Evolutionary conservation across 1,284 basidiomycete species (phyloP).

Genomic region (Apiotrichum veenhuisii): DNA sequence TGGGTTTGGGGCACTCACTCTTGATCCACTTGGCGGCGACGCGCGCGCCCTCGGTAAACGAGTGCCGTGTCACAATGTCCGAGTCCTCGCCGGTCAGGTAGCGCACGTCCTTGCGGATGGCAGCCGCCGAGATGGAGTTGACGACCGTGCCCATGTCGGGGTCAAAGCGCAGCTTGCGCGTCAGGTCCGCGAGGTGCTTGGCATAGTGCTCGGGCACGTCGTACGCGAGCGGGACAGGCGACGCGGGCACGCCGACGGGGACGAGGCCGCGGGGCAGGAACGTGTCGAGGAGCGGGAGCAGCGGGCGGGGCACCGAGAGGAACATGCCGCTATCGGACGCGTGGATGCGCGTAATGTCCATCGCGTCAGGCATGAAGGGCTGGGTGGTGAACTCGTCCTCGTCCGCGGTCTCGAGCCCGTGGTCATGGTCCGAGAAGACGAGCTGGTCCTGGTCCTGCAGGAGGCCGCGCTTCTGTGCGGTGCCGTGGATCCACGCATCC

Average conservation of each 20-base stretch:
- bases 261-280: slow-evolving; percentile 43
- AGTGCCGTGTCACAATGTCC: slow-evolving; percentile 66
- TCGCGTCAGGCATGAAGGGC: no score
- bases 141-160: slow-evolving; percentile 16
- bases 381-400: no score
- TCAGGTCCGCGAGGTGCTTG: slow-evolving; percentile 43
- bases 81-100: slow-evolving; percentile 72
- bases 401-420: slow-evolving; percentile 2
- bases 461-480: background rate
- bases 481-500: background rate
- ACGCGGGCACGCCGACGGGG: slow-evolving; percentile 37
- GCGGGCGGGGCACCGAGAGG: slow-evolving; percentile 30
- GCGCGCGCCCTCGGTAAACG: slow-evolving; percentile 65
- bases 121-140: slow-evolving; percentile 30
- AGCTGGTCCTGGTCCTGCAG: background rate
- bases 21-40: slow-evolving; percentile 73
- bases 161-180: slow-evolving; percentile 30
- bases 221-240: slow-evolving; percentile 14
- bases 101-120: slow-evolving; percentile 65
- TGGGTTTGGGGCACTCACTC: slow-evolving; percentile 36
- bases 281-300: slow-evolving; percentile 41
- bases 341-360: slow-evolving; percentile 23
- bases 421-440: background rate
- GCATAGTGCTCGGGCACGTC: slow-evolving; percentile 34
- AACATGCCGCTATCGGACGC: slow-evolving; percentile 29